Evolutionary conservation across 345 rosid genomes (phyloP).

Genomic region (Limnanthes douglasii): DNA sequence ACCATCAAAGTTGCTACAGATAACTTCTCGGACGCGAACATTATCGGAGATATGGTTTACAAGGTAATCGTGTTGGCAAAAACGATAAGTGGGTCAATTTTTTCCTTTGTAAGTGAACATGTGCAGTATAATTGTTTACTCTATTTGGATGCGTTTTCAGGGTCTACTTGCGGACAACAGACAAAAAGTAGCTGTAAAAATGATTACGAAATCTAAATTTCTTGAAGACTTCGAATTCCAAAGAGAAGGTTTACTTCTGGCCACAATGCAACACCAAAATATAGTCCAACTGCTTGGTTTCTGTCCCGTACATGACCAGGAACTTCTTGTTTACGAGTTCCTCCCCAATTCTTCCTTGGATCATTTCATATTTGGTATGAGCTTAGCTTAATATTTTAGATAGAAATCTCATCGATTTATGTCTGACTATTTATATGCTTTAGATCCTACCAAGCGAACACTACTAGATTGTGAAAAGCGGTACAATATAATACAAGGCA

Average conservation of each 20-base stretch:
- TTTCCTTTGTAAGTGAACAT: background rate
- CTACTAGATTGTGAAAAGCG: too few species aligned
- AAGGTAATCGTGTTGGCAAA: too few species aligned
- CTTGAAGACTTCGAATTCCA: conserved; percentile 17
- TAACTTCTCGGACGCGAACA: conserved; percentile 17
- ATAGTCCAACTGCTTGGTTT: conserved; percentile 42
- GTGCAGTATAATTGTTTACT: background rate
- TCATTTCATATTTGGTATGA: conserved; percentile 27
- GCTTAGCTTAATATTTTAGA: too few species aligned
- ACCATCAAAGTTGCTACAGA: conserved; percentile 21
- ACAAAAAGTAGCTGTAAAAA: conserved; percentile 33
- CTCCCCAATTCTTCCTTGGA: conserved; percentile 43
- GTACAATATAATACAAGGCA: too few species aligned
- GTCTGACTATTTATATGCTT: too few species aligned
- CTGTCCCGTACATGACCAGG: conserved; percentile 20
- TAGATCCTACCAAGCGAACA: too few species aligned
- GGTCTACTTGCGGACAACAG: conserved; percentile 31
- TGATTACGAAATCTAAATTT: too few species aligned
- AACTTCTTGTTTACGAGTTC: conserved; percentile 38
- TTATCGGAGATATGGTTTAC: conserved; percentile 16
- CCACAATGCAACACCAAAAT: conserved; percentile 40
- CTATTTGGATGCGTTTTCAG: conserved; percentile 12
- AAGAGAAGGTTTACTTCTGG: too few species aligned
- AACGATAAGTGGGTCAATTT: too few species aligned
- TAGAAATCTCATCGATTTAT: too few species aligned